Conservation (phyloP, 768 basidiomycete species). For the Kwoniella sp. region DNA sequence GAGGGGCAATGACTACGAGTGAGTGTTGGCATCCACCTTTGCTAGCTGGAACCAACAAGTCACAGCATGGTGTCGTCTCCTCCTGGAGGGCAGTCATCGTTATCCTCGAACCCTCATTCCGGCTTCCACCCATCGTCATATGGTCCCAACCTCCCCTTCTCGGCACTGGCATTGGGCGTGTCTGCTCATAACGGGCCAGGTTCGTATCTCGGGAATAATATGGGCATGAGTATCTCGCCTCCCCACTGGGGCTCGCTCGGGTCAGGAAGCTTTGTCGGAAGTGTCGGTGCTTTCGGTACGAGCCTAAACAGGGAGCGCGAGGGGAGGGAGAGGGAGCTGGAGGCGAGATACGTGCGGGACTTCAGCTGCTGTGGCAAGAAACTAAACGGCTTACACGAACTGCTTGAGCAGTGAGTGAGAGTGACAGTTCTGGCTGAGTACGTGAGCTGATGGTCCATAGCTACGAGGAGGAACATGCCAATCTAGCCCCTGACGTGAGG, state of each 20-base stretch:
- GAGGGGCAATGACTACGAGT: slow-evolving; percentile 8
- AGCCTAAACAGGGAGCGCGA: slow-evolving; percentile 16
- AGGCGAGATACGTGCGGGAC: slow-evolving; percentile 45
- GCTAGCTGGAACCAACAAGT: background rate
- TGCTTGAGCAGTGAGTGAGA: slow-evolving; percentile 50
- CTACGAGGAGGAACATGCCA: slow-evolving; percentile 49
- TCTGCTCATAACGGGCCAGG: background rate
- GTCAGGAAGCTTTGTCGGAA: slow-evolving; percentile 31
- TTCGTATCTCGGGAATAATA: slow-evolving; percentile 6
- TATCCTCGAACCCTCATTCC: slow-evolving; percentile 21
- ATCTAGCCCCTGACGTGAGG: slow-evolving; percentile 40
- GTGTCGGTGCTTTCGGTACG: slow-evolving; percentile 28
- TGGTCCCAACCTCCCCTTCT: slow-evolving; percentile 17
- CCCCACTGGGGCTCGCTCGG: slow-evolving; percentile 27
- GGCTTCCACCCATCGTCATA: slow-evolving; percentile 23
- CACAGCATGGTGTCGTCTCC: slow-evolving; percentile 3
- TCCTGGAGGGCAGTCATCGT: slow-evolving; percentile 7
- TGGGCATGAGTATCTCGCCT: slow-evolving; percentile 40
- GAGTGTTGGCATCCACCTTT: background rate
- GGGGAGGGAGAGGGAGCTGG: slow-evolving; percentile 40
- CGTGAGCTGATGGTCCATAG: slow-evolving; percentile 10
- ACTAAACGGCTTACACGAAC: slow-evolving; percentile 46
- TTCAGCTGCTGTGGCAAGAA: slow-evolving; percentile 47
- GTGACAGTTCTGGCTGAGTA: slow-evolving; percentile 9
- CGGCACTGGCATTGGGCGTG: slow-evolving; percentile 14